Base-by-base conservation (phyloP, 768 basidiomycete genomes). In the Xanthoconium stramineum region DNA sequence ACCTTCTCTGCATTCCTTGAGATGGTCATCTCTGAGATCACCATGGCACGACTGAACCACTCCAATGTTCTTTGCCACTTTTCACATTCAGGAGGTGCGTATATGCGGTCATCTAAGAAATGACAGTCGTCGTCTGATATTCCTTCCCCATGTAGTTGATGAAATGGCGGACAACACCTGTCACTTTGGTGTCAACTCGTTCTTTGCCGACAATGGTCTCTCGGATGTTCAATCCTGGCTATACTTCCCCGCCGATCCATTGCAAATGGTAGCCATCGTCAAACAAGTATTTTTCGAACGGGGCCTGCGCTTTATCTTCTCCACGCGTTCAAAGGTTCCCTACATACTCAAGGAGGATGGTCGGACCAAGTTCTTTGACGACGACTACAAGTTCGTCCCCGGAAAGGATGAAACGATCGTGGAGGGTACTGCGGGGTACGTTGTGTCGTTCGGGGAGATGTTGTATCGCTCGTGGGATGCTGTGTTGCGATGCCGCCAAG, bases 1-100 rank as follows among this genome's bases (percentile, higher is more conserved):
- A 94, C 92, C 5, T 94, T 94, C 75, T 89, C 88, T 47, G 91
- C 92, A 5, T 94, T 94, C 80, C 78, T 92, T 55, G 92, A 94
- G 80, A 94, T 94, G 92, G 78, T 89, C 47, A 72, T 94, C 52
- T 92, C 90, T 6, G 92, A 94, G 71, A 75, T 93, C 50, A 94
- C 92, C 12, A 94, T 94, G 92, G 92, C 92, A n/a, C 83, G 92
- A 51, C 72, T 94, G 69, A 94, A 94, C 72, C 80, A 88, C 63
- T 89, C 89, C 77, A 94, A 94, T 66, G 85, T 94, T 10, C 80
- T 94, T 24, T 86, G 80, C 65, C 92, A 94, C 74, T 94, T 93
- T 76, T 93, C 91, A 24, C 92, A 94, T 73, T 86, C 91, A 24
- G 92, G 91, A 59, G 84, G 85, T 86, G 69, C 51, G 80, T 63